Evolutionary conservation across 2,329 filamentous ascomycete species (phyloP).

Genomic region (Chrysoporthe austroafricana): DNA sequence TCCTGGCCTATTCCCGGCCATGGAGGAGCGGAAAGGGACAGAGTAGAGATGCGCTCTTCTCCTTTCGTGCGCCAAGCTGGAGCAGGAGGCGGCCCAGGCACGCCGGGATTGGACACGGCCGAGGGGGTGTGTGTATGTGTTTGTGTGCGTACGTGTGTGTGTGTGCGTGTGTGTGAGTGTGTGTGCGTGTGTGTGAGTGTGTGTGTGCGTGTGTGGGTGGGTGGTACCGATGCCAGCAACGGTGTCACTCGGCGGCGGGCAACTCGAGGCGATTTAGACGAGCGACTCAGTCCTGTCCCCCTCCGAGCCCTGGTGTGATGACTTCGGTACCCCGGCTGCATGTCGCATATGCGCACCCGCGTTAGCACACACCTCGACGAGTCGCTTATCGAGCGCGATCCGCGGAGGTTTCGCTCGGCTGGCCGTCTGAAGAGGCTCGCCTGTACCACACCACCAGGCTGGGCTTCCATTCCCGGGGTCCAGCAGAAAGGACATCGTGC

Average conservation of each 20-base stretch:
- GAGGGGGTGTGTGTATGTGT: background rate
- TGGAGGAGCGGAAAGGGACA: conserved; percentile 11
- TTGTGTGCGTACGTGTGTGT: background rate
- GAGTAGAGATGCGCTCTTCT: background rate
- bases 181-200: conserved; percentile 8
- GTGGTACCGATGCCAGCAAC: conserved; percentile 18
- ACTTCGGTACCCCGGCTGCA: conserved; percentile 24
- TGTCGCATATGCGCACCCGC: conserved; percentile 25
- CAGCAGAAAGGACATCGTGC: background rate
- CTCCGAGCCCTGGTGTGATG: conserved; percentile 20
- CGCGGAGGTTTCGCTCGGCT: conserved; percentile 19
- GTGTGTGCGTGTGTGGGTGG: background rate
- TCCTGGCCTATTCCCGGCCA: conserved; percentile 17
- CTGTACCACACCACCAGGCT: conserved; percentile 2
- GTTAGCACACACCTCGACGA: conserved; percentile 24
- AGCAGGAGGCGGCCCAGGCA: background rate
- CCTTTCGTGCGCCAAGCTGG: conserved; percentile 15
- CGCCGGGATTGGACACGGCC: conserved; percentile 10
- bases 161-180: conserved; percentile 10
- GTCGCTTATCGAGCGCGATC: conserved; percentile 28
- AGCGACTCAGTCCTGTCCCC: background rate
- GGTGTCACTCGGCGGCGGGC: conserved; percentile 16
- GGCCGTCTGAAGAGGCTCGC: background rate
- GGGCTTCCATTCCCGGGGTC: background rate
- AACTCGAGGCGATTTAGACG: conserved; percentile 19